Evolutionary conservation across 2,329 filamentous ascomycete species (phyloP).

Genomic region (Purpureocillium lavendulum): DNA sequence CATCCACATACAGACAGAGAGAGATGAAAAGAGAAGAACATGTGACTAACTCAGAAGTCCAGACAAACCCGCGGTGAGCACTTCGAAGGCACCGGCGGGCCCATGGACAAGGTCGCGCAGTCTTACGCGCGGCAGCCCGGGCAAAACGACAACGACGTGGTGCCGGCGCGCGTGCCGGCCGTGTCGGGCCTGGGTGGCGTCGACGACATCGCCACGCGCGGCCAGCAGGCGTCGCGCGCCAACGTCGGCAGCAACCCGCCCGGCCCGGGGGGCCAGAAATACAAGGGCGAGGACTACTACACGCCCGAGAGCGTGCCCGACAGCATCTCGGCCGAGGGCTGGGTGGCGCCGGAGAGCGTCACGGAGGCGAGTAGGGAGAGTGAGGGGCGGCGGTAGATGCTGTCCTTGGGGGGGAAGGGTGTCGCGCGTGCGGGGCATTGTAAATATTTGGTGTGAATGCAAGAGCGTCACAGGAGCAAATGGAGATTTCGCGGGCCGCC

Average conservation of each 20-base stretch:
- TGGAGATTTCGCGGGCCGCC: no score
- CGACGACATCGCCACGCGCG: slow-evolving; percentile 23
- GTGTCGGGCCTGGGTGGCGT: slow-evolving; percentile 13
- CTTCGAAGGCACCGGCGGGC: slow-evolving; percentile 35
- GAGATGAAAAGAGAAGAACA: no score
- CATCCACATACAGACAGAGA: no score
- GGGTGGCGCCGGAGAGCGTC: slow-evolving; percentile 31
- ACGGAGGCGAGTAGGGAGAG: slow-evolving; percentile 24
- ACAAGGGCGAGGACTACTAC: slow-evolving; percentile 32
- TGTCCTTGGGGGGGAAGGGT: no score
- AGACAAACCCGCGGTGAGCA: slow-evolving; percentile 35
- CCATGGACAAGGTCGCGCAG: slow-evolving; percentile 26
- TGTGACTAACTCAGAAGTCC: no score
- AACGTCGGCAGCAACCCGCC: slow-evolving; percentile 28
- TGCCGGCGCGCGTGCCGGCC: slow-evolving; percentile 13
- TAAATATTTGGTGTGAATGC: no score
- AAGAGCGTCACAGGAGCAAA: no score
- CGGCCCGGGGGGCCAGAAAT: slow-evolving; percentile 27
- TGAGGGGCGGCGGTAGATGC: slow-evolving; percentile 7
- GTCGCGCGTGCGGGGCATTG: no score
- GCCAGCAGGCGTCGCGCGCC: slow-evolving; percentile 24
- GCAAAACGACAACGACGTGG: slow-evolving; percentile 27
- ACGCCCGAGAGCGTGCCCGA: slow-evolving; percentile 31
- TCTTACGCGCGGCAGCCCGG: slow-evolving; percentile 12
- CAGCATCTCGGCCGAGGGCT: slow-evolving; percentile 31